phyloP scores from a whole-genome alignment of 2,329 filamentous ascomycete genomes.

The Verticillium klebahnii region DNA sequence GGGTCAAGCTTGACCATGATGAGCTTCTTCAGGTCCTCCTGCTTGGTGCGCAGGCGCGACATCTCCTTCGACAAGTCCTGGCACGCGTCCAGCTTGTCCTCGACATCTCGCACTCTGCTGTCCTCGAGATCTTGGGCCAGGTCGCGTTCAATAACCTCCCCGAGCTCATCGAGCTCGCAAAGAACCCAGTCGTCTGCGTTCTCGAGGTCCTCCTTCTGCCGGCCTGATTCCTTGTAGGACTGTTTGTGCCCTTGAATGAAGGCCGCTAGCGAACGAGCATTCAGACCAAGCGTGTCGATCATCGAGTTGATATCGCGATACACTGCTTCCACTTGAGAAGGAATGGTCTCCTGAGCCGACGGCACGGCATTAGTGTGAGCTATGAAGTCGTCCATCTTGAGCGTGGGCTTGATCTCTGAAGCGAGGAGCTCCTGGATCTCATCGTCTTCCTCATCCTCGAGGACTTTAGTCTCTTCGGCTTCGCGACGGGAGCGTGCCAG shows the following conservation, averaged over 20 bases:
- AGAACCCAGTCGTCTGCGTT: conserved; percentile 67
- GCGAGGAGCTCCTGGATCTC: conserved; percentile 59
- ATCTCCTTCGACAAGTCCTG: conserved; percentile 66
- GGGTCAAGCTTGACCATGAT: conserved; percentile 67
- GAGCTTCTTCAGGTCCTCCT: conserved; percentile 74
- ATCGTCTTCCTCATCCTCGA: conserved; percentile 67
- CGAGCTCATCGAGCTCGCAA: conserved; percentile 68
- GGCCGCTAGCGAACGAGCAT: conserved; percentile 61
- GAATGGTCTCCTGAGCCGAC: conserved; percentile 51
- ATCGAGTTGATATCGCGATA: conserved; percentile 87
- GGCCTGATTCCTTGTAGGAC: conserved; percentile 44
- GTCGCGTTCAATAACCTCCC: conserved; percentile 56
- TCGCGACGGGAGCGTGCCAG: conserved; percentile 50
- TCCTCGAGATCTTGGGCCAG: conserved; percentile 62
- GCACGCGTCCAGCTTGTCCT: conserved; percentile 64
- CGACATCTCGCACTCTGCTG: conserved; percentile 63
- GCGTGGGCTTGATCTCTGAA: conserved; percentile 56
- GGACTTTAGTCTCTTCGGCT: conserved; percentile 50
- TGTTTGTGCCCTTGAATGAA: conserved; percentile 66
- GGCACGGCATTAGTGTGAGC: conserved; percentile 52
- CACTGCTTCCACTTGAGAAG: conserved; percentile 59
- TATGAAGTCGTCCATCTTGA: conserved; percentile 63
- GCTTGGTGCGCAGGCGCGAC: conserved; percentile 66
- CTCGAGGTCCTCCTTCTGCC: conserved; percentile 65
- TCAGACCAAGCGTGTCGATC: conserved; percentile 88